Conservation (phyloP, 345 rosid species). For the Eucalyptus pauciflora region DNA sequence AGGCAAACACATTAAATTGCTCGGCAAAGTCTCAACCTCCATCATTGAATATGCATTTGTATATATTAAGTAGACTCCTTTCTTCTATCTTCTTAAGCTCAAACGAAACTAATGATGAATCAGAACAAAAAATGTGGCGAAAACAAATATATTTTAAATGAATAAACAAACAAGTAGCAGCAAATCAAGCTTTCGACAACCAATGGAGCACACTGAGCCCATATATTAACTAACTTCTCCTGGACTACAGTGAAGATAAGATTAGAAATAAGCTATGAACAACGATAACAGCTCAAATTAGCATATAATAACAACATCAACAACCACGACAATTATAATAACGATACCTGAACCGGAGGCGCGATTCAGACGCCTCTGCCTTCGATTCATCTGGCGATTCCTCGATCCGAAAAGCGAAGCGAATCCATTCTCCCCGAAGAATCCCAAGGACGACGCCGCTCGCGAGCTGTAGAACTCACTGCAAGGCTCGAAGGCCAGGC, state of each 20-base stretch:
- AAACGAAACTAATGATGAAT: neutral
- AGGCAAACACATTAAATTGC: neutral
- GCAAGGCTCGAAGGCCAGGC: conserved; percentile 65
- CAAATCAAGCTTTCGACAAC: neutral
- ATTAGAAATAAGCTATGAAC: neutral
- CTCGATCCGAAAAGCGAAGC: conserved; percentile 36
- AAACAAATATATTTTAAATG: neutral
- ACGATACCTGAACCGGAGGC: conserved; percentile 22
- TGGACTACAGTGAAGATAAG: neutral
- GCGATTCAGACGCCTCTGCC: conserved; percentile 28
- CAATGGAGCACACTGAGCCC: neutral
- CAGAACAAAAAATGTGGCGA: neutral
- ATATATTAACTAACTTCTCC: neutral
- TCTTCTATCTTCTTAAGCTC: neutral
- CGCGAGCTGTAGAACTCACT: conserved; percentile 29
- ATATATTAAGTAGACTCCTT: neutral
- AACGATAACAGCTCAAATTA: neutral
- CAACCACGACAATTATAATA: neutral
- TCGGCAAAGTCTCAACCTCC: neutral
- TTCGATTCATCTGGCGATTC: conserved; percentile 15
- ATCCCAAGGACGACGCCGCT: conserved; percentile 21
- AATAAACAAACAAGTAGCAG: neutral
- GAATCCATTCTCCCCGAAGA: conserved; percentile 7
- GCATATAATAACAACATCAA: neutral
- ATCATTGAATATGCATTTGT: neutral